These are phyloP conservation scores for Albizia julibrissin DNA, from an alignment of 306 rosid species.

Conservation along the genomic window DNA sequence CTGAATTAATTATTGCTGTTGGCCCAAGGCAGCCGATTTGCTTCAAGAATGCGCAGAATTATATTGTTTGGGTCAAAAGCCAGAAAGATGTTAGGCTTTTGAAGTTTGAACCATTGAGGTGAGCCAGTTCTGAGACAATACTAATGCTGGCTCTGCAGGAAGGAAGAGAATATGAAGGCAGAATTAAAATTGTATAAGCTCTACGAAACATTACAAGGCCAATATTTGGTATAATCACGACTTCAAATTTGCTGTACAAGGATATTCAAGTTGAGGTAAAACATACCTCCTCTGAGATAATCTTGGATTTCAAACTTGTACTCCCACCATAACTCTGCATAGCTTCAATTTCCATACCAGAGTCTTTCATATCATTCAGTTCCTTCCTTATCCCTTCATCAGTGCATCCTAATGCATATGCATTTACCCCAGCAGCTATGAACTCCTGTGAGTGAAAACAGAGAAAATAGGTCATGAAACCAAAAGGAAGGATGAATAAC, in stretches of 20 bases:
- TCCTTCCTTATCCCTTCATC: conserved; percentile 93
- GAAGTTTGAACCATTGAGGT: conserved; percentile 6
- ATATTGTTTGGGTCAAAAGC: not conserved
- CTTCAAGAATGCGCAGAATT: conserved; percentile 14
- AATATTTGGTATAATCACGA: conserved; percentile 26
- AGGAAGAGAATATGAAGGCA: not conserved
- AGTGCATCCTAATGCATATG: conserved; percentile 95
- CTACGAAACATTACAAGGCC: not conserved
- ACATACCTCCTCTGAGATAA: conserved; percentile 73
- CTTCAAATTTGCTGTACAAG: conserved; percentile 3
- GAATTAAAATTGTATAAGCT: not conserved
- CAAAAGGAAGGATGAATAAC: not conserved
- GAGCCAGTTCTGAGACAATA: not conserved
- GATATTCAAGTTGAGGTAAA: conserved; percentile 10
- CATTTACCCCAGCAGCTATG: conserved; percentile 95
- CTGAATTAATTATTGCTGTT: conserved; percentile 1
- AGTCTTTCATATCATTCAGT: conserved; percentile 72
- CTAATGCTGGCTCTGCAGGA: not conserved
- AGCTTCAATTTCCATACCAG: conserved; percentile 78
- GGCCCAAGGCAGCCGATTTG: not conserved
- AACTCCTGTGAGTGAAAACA: conserved; percentile 64
- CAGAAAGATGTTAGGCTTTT: not conserved
- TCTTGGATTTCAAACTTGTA: conserved; percentile 85
- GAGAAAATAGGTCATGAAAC: conserved; percentile 11
- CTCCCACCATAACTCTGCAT: conserved; percentile 81